These are phyloP conservation scores for Polytolypa hystricis DNA, from an alignment of 2,329 filamentous ascomycete genomes.

Conservation along the genomic window DNA sequence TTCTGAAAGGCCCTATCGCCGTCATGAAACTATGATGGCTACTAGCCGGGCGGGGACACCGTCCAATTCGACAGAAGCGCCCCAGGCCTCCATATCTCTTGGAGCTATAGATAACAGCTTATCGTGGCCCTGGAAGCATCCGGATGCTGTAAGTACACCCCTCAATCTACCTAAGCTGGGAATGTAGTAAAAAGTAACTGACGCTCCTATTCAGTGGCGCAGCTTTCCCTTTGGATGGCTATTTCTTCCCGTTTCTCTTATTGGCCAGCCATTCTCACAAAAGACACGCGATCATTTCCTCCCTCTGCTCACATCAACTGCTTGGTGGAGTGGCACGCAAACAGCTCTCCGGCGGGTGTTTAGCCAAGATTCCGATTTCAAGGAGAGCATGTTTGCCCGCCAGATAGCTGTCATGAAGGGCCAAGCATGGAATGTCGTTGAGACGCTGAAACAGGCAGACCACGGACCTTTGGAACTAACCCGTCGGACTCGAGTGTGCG, in stretches of 20 bases:
- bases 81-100: constrained; percentile 55
- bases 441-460: constrained; percentile 84
- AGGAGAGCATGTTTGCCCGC: constrained; percentile 97
- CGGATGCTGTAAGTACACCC: constrained; percentile 64
- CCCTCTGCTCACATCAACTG: constrained; percentile 84
- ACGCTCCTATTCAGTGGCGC: constrained; percentile 55
- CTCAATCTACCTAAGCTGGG: neutral
- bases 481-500: constrained; percentile 77
- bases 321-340: constrained; percentile 96
- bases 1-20: constrained; percentile 52
- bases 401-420: constrained; percentile 99
- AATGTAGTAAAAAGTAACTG: constrained; percentile 40
- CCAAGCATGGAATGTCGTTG: constrained; percentile 97
- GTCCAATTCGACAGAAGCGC: constrained; percentile 28
- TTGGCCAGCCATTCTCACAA: constrained; percentile 90
- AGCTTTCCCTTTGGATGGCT: constrained; percentile 98
- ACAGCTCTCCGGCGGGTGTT: constrained; percentile 77
- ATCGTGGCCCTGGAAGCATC: constrained; percentile 98
- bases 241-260: constrained; percentile 90
- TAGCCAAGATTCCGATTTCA: constrained; percentile 85
- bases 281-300: constrained; percentile 90
- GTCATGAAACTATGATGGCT: constrained; percentile 76
- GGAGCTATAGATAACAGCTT: constrained; percentile 96
- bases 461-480: constrained; percentile 92
- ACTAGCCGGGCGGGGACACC: constrained; percentile 48